Conservation (phyloP, 495 filamentous ascomycete species). For the Annulohypoxylon bovei region DNA sequence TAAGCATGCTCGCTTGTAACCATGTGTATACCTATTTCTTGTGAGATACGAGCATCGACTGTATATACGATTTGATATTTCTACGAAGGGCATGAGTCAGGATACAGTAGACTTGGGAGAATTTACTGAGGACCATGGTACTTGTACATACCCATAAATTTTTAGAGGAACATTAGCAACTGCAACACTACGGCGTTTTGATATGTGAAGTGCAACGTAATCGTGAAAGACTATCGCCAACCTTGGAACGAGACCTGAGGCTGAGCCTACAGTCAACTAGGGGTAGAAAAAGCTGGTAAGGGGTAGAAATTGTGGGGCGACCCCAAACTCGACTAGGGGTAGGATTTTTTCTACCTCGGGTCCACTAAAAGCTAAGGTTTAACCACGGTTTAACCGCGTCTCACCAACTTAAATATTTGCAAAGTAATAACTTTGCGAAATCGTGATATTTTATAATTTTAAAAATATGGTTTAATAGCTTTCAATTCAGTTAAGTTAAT, state of each 20-base stretch:
- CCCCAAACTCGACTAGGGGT: too few species aligned
- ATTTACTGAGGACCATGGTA: constrained; percentile 16
- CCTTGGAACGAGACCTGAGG: background rate
- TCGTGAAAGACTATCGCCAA: background rate
- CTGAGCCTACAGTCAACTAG: too few species aligned
- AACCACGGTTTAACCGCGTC: too few species aligned
- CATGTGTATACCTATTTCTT: constrained; percentile 12
- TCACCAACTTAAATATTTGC: too few species aligned
- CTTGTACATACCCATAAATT: constrained; percentile 26
- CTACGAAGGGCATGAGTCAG: constrained; percentile 18
- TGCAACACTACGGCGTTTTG: background rate
- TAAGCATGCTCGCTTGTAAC: constrained; percentile 26
- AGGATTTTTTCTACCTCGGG: too few species aligned
- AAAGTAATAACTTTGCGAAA: too few species aligned
- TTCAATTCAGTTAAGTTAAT: too few species aligned
- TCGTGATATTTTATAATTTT: too few species aligned
- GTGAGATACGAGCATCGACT: constrained; percentile 7
- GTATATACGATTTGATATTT: constrained; percentile 34
- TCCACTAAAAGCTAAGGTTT: too few species aligned
- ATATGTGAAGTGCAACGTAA: background rate
- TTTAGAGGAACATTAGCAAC: constrained; percentile 30
- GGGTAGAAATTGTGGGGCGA: too few species aligned
- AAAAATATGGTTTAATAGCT: too few species aligned
- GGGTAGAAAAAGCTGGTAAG: too few species aligned
- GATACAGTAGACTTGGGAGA: constrained; percentile 22